Base-by-base conservation (phyloP, 2,329 filamentous ascomycete species). In the Grosmannia clavigera region DNA sequence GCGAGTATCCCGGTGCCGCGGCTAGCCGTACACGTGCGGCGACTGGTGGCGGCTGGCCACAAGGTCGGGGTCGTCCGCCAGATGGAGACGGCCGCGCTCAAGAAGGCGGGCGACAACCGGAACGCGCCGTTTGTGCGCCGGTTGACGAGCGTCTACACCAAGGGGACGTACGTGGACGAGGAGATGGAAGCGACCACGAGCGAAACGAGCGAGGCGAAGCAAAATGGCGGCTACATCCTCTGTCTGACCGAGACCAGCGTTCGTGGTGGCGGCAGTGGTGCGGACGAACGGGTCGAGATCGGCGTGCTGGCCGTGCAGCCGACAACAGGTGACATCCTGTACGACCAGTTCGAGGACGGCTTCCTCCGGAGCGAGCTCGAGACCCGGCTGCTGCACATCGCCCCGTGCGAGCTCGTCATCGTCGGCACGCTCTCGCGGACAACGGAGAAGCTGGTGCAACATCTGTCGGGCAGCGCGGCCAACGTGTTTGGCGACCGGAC, bases 311-410 rank as follows among this genome's bases (percentile, higher is more conserved):
- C 94, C 31, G 94, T 99, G 5, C 94, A 99, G 68, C 94, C 94
- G 10, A 88, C 90, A 1, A 99, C 94, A 0, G 94, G 94, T 60
- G 92, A 97, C 70, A 90, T 99, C 66, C 87, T 97, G 60, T 95
- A 96, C 67, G 94, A 99, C 68, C 85, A 87, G 61, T 99, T 99
- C 67, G 90, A 97, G 66, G 94, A 99, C 68, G 91, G 92, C 2
- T 97, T 97, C 74, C 96, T 99, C 92, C 81, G 94, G 56, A 91
- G 87, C 67, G 94, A 99, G 70, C 88, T 99, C 40, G 94, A 99
- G 74, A 99, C 94, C 0, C 79, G 94, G n/a, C 76, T 99, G 31
- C 76, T 99, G 35, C 94, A 99, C 70, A 95, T 99, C 65, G 90
- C 92, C 0, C 94, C 94, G 0, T 96, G 92, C 73, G 94, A 99